Base-by-base conservation (phyloP, 805 yeast species). In the Ogataea chonburiensis region DNA sequence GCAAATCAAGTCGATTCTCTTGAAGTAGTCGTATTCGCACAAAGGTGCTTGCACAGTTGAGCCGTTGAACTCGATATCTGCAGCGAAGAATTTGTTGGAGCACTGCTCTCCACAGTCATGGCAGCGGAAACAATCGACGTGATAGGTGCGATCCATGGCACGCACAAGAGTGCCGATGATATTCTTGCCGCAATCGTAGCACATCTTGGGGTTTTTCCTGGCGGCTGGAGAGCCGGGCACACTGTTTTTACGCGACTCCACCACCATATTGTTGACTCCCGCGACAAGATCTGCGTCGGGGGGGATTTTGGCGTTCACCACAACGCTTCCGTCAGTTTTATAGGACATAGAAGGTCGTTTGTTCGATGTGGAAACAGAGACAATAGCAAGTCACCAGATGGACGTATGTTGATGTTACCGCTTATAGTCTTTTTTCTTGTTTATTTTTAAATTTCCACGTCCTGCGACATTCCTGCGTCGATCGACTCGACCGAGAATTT, bases 1-100 rank as follows among this genome's bases (percentile, higher is more conserved):
- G 56, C 99, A 93, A n/a, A 93, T 75, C 34, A 93, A 70, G 39
- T 86, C 84, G 38, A 88, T 73, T 49, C 95, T 75, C 55, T 76
- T 79, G 67, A 93, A 93, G 60, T 88, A 93, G 62, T 93, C 95
- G 48, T 78, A 84, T 63, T 93, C 98, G 63, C 99, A 93, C 17
- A 93, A 68, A 0, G 86, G 77, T 5, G 79, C 74, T 28, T 66
- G 57, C 4, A 56, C 64, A n/a, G 60, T 62, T 8, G 60, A 50
- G 9, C 64, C 64, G 2, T 53, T 46, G n/a, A 47, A 40, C 24
- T 42, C 53, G 5, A 66, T 57, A 39, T 84, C 91, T 38, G 71
- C 77, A 0, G 98, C 95, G 60, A 93, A 93, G 55, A 89, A 93
- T 58, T 88, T 88, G 13, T 88, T 73, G 11, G 93, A 80, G 50